Evolutionary conservation across 1,139 yeast genomes (phyloP), one percentile per base, ranked within the genome.

Genomic region (Yamadazyma songkhlaensis): DNA sequence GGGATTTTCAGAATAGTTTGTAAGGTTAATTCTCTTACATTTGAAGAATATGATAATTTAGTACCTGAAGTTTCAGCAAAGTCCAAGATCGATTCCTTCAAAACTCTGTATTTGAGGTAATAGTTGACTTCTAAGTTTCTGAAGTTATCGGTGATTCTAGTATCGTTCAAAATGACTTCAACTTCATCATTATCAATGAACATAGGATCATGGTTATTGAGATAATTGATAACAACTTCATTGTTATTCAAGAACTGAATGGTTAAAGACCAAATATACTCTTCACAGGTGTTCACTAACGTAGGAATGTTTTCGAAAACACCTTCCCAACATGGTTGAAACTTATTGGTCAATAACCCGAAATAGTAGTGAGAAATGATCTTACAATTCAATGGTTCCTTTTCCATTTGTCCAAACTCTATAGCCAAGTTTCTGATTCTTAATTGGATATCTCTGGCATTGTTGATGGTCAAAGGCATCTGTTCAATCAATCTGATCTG

Each of bases 261-360:
- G 0, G 79, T 60, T 15, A 77, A 53, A 0, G 67, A 54, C 95
- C 96, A 90, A 1, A 86, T 67, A 6, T 65, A 43, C 0, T 59
- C 59, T 5, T 72, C 68, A 37, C 74, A 64, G 36, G 69, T 70
- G 9, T 60, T 65, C 9, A 67, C 59, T 8, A 83, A 58, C n/a
- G 41, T 32, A 0, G 82, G 77, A 8, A 86, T 53, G 6, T 76
- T 72, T 44, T 83, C 92, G 39, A 72, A 65, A 3, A 85, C 83
- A 4, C 85, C 86, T 14, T 77, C 75, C 95, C 96, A 88, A 22
- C 84, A 72, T 2, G 98, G 98, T 43, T 88, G 85, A 51, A 92
- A 89, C 44, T 78, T 77, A 33, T 81, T 81, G 1, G 89, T 72
- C 35, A 90, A 62, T 44, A 85, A 67, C 21, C 97, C 97, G 56